Evolutionary conservation across 2,329 filamentous ascomycete species (phyloP).

Genomic region (Stachybotrys echinatus): DNA sequence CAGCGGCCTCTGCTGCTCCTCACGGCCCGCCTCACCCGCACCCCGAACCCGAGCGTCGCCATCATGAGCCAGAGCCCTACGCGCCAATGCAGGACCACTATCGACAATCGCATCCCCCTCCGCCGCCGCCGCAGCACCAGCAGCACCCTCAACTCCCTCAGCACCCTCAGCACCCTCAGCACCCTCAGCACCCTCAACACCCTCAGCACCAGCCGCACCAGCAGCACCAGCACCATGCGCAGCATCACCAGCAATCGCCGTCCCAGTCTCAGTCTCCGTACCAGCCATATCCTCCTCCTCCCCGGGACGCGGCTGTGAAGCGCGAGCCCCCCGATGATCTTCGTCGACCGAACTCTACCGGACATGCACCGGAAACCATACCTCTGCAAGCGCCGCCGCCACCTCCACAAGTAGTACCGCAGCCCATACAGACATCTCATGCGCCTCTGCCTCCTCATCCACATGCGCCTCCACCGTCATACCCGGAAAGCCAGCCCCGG

Average conservation of each 20-base stretch:
- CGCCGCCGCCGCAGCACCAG: slow-evolving; percentile 10
- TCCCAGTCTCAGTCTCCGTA: slow-evolving; percentile 40
- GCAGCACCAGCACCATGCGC: no score
- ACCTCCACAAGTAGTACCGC: no score
- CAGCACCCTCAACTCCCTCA: slow-evolving; percentile 13
- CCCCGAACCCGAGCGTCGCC: slow-evolving; percentile 46
- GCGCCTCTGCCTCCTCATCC: slow-evolving; percentile 22
- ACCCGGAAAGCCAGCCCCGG: slow-evolving; percentile 42
- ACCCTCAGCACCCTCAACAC: slow-evolving; percentile 8
- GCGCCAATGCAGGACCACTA: slow-evolving; percentile 51
- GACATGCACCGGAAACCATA: slow-evolving; percentile 31
- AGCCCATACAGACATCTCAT: slow-evolving; percentile 23
- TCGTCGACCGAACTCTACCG: slow-evolving; percentile 48
- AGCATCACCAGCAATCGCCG: slow-evolving; percentile 25
- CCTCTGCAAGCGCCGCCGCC: slow-evolving; percentile 18
- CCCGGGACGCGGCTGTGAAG: slow-evolving; percentile 50
- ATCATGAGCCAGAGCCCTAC: slow-evolving; percentile 51
- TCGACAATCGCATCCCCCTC: slow-evolving; percentile 21
- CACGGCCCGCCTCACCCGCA: slow-evolving; percentile 26
- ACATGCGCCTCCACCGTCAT: slow-evolving; percentile 22
- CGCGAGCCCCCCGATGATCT: slow-evolving; percentile 48
- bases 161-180: no score
- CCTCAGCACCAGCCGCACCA: slow-evolving; percentile 9
- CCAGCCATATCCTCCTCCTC: slow-evolving; percentile 32
- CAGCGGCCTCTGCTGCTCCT: slow-evolving; percentile 18